Base-by-base conservation (phyloP, 768 basidiomycete genomes). In the Leccinum imitatum region DNA sequence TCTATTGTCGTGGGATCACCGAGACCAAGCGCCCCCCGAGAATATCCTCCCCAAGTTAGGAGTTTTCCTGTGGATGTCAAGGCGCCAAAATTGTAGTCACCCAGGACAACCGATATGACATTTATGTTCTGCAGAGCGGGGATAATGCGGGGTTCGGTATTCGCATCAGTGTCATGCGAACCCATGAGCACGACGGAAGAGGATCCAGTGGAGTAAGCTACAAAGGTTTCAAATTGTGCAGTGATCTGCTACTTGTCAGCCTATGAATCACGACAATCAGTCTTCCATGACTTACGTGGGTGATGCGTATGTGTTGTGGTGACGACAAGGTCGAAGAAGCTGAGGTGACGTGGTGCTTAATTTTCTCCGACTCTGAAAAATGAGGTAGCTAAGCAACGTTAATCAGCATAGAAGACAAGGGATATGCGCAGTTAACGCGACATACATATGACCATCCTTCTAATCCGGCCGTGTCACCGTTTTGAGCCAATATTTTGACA, bases 31-130 rank as follows among this genome's bases (percentile, higher is more conserved):
- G 94, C 94, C 11, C 95, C 95, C 31, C 76, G 71, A 21, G 88
- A 89, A 73, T 86, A 89, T 25, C 72, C 64, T 15, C 93, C 93
- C 93, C 91, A 95, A 11, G 94, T 91, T 19, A 89, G 76, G 25
- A 94, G 77, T 68, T 86, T 82, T 15, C 95, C 96, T 23, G 79
- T 73, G 41, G 83, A 79, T 3, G 93, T 95, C 66, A 97, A 77
- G 1, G 96, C 95, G 37, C 86, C 91, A 69, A 81, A 86, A 76
- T 98, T 96, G 72, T 95, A 97, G 74, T 98, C 96, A 6, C 96
- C 96, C 54, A 94, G 81, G 14, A 89, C 87, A 57, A 96, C 86
- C 54, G 92, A 91, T 60, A 98, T 95, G 56, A 98, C 84, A 39
- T 81, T 79, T 63, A 77, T 83, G 65, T 90, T 82, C 67, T 97